Conservation (phyloP, 2,329 filamentous ascomycete species). For the Trichophaea hybrida region DNA sequence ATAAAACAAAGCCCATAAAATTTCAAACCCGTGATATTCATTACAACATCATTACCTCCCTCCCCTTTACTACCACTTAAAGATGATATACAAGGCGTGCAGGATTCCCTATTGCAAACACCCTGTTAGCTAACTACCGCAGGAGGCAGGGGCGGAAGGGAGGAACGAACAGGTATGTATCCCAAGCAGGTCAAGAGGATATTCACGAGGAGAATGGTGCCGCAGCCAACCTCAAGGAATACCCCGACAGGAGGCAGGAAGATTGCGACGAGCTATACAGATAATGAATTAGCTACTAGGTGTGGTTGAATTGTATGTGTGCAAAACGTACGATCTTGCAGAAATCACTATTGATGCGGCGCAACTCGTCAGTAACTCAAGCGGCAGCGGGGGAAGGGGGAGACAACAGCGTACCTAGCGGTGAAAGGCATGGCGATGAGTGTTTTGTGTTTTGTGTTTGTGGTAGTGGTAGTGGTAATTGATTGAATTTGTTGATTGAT, state of each 20-base stretch:
- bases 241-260: conserved; percentile 81
- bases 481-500: neutral
- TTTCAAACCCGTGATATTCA: too few species aligned
- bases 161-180: conserved; percentile 15
- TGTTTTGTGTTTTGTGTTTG: neutral
- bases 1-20: too few species aligned
- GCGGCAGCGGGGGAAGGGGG: conserved; percentile 4
- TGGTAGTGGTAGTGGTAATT: neutral
- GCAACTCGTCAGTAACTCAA: neutral
- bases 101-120: conserved; percentile 49
- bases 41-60: neutral
- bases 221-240: conserved; percentile 85
- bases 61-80: conserved; percentile 43
- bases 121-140: neutral
- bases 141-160: conserved; percentile 31
- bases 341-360: conserved; percentile 44
- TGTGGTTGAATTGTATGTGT: neutral
- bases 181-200: conserved; percentile 35
- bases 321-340: conserved; percentile 46
- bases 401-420: conserved; percentile 35
- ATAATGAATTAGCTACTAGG: neutral
- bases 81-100: conserved; percentile 79
- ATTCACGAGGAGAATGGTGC: conserved; percentile 61
- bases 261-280: conserved; percentile 55
- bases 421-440: conserved; percentile 41